A percentile compares a stretch with the other conserved stretches of the same genome.
Evolutionary conservation across 306 rosid genomes (phyloP).

Genomic region (Biancaea sappan): DNA sequence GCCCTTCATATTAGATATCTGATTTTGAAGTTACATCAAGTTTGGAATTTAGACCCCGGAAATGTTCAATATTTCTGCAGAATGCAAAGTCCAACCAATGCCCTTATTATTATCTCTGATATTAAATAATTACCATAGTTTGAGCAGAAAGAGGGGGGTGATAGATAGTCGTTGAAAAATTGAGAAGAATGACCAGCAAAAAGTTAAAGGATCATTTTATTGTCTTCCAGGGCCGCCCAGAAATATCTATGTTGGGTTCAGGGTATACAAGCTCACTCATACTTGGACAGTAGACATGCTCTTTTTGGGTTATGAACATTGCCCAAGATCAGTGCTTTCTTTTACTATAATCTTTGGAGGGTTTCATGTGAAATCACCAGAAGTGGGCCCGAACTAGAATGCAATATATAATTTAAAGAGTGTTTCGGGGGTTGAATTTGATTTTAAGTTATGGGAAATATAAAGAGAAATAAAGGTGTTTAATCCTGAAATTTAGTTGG

Average conservation of each 20-base stretch:
- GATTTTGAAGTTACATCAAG: background rate
- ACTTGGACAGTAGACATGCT: background rate
- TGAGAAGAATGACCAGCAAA: constrained; percentile 7
- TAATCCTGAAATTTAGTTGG: constrained; percentile 9
- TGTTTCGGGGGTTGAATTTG: background rate
- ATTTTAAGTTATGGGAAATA: background rate
- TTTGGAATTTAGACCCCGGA: background rate
- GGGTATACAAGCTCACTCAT: background rate
- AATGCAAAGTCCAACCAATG: background rate
- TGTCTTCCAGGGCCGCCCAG: background rate
- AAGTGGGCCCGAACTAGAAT: background rate
- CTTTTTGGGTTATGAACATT: background rate
- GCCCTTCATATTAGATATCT: background rate
- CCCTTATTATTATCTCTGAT: background rate
- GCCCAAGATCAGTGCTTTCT: background rate
- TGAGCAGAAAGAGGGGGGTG: background rate
- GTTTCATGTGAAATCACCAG: background rate
- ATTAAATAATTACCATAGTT: background rate
- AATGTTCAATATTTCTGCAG: background rate
- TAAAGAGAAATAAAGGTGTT: background rate
- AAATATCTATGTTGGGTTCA: background rate
- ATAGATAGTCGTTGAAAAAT: background rate
- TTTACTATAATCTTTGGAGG: background rate
- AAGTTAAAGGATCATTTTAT: background rate
- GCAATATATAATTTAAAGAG: background rate